Evolutionary conservation across 805 yeast genomes (phyloP).

Genomic region (Ascoidea asiatica): DNA sequence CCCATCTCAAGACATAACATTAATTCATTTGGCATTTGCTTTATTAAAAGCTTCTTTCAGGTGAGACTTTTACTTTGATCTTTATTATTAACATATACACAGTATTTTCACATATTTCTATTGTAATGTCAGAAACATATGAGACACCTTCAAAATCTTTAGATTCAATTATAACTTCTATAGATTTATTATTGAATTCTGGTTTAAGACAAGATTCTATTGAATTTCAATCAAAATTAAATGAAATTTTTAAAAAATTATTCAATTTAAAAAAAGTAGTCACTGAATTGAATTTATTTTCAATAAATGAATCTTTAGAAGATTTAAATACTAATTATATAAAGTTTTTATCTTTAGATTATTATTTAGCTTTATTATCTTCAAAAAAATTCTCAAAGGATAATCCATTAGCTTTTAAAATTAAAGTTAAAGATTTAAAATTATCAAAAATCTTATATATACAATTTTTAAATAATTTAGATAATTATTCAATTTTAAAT

Average conservation of each 20-base stretch:
- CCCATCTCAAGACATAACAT: too few species aligned
- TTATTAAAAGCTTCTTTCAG: too few species aligned
- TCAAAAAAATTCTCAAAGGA: slow-evolving; percentile 15
- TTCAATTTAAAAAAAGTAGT: slow-evolving; percentile 30
- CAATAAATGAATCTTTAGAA: slow-evolving; percentile 55
- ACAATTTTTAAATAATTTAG: slow-evolving; percentile 30
- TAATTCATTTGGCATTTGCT: too few species aligned
- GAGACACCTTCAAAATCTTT: too few species aligned
- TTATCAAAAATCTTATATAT: slow-evolving; percentile 30
- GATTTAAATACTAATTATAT: slow-evolving; percentile 57
- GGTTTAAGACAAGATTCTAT: slow-evolving; percentile 26
- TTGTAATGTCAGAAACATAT: too few species aligned
- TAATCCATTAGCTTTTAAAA: slow-evolving; percentile 5
- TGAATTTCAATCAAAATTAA: slow-evolving; percentile 26
- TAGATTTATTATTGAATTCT: slow-evolving; percentile 3
- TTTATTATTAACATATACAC: too few species aligned
- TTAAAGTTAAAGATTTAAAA: slow-evolving; percentile 20
- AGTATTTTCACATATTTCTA: too few species aligned
- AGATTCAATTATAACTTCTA: neutral
- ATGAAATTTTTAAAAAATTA: slow-evolving; percentile 25
- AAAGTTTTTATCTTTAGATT: slow-evolving; percentile 46
- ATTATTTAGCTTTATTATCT: slow-evolving; percentile 32
- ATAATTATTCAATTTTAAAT: slow-evolving; percentile 30
- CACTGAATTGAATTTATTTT: slow-evolving; percentile 43
- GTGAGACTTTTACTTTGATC: too few species aligned